Base-by-base conservation (phyloP, 1,139 yeast genomes). In the Tardiomyces depauwii region DNA sequence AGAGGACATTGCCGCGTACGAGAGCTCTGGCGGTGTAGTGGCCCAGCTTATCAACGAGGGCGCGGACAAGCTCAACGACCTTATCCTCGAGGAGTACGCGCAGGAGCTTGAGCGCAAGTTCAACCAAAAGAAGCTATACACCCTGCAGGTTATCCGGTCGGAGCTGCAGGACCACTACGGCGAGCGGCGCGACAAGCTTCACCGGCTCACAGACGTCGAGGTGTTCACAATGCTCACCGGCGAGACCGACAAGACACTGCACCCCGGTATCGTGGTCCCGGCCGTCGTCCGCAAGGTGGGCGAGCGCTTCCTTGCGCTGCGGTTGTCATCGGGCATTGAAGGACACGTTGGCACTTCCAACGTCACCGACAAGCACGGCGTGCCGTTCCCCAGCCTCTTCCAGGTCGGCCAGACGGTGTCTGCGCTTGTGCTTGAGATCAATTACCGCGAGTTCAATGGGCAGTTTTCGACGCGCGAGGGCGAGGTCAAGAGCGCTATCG, bases 21-120 rank as follows among this genome's bases (percentile, higher is more conserved):
- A 85, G 55, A 72, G 74, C 21, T 69, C 72, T 55, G 94, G 95
- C 48, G 96, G 95, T 42, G 88, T 89, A 12, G 82, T 91, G 50
- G 82, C 82, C 51, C 82, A 84, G 58, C 73, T 91, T 53, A 76
- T 83, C 64, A 82, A 80, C 50, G 95, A 87, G 55, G 91, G 84
- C 47, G 82, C 84, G n/a, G 84, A 81, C 48, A 82, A 86, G 63
- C 77, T 91, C 50, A 91, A 88, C 58, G 95, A 88, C 51, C 77
- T 91, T 55, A 83, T 88, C 56, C 72, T 91, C 59, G 94, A 87
- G 58, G 94, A 89, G 42, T 91, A 88, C 63, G 96, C 97, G n/a
- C 85, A 82, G 54, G 95, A 89, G 63, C 73, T 91, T 54, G 95
- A 86, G 61, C 68, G 74, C 48, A 79, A 82, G 53, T 82, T 80